These are phyloP conservation scores for Arctostaphylos glauca DNA, from an alignment of 148 eudicot genomes.

Conservation along the genomic window DNA sequence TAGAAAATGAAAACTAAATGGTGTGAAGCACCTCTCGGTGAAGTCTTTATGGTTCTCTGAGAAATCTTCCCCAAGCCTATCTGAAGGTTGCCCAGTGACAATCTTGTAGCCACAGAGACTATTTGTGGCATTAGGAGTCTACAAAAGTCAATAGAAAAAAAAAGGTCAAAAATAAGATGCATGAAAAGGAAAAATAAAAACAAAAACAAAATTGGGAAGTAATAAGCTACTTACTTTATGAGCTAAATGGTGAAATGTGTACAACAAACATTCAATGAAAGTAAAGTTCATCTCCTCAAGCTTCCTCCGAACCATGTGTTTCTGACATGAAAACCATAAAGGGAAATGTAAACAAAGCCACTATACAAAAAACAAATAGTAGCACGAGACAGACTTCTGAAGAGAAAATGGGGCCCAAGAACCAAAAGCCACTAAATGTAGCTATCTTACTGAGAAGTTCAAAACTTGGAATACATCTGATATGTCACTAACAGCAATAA, in stretches of 20 bases:
- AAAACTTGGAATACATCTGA: constrained; percentile 4
- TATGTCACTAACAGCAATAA: background rate
- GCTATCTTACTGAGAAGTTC: background rate
- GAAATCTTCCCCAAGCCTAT: constrained; percentile 98
- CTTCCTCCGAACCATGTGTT: constrained; percentile 76
- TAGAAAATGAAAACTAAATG: constrained; percentile 6
- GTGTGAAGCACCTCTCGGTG: constrained; percentile 57
- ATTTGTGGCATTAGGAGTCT: constrained; percentile 96
- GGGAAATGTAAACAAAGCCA: background rate
- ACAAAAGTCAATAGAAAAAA: constrained; percentile 19
- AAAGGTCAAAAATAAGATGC: constrained; percentile 15
- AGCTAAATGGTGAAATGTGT: constrained; percentile 86
- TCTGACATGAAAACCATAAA: constrained; percentile 44
- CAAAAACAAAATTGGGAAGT: background rate
- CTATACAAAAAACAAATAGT: background rate
- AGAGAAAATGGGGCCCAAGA: background rate
- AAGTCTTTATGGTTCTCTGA: constrained; percentile 77
- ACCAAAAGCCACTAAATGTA: background rate
- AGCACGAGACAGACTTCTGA: background rate
- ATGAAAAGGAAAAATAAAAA: background rate
- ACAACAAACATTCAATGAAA: constrained; percentile 76
- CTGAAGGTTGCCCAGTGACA: constrained; percentile 97
- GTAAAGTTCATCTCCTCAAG: constrained; percentile 83
- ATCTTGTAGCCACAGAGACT: constrained; percentile 92
- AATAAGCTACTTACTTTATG: constrained; percentile 58